phyloP scores from a whole-genome alignment of 2,329 filamentous ascomycete genomes.

The Raffaelea ambrosiae region DNA sequence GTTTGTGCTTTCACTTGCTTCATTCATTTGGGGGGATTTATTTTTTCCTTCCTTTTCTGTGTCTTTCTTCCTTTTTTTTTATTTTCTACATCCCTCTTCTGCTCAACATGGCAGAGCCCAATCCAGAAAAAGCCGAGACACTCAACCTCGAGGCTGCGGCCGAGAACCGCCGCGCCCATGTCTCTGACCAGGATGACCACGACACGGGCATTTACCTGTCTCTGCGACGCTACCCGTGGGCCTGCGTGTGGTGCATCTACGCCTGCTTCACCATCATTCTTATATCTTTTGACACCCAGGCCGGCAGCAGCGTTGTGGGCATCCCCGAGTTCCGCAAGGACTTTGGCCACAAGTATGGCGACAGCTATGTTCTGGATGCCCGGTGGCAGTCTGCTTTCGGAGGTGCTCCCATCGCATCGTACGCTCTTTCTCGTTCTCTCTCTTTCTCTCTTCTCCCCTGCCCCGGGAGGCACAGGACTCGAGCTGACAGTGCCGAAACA shows the following conservation, averaged over 20 bases:
- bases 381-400: not conserved
- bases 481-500: not conserved
- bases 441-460: no score
- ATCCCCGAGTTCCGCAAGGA: not conserved
- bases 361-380: not conserved
- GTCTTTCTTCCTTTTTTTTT: not conserved
- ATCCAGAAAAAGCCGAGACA: not conserved
- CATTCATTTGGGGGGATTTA: no score
- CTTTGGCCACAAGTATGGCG: not conserved
- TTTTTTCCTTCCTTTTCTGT: not conserved
- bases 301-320: not conserved
- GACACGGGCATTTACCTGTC: not conserved
- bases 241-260: not conserved
- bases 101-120: slow-evolving; percentile 39
- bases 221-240: not conserved
- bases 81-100: slow-evolving; percentile 16
- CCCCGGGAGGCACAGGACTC: no score
- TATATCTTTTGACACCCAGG: not conserved
- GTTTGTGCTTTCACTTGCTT: no score
- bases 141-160: not conserved
- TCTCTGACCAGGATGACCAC: not conserved
- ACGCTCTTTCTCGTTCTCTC: not conserved
- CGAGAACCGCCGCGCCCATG: not conserved
- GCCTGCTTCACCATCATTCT: not conserved
- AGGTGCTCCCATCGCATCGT: not conserved